A percentile compares a stretch with the other conserved stretches of the same genome.
Conservation (phyloP, 2,329 filamentous ascomycete genomes). For the Xylariaceae sp. region DNA sequence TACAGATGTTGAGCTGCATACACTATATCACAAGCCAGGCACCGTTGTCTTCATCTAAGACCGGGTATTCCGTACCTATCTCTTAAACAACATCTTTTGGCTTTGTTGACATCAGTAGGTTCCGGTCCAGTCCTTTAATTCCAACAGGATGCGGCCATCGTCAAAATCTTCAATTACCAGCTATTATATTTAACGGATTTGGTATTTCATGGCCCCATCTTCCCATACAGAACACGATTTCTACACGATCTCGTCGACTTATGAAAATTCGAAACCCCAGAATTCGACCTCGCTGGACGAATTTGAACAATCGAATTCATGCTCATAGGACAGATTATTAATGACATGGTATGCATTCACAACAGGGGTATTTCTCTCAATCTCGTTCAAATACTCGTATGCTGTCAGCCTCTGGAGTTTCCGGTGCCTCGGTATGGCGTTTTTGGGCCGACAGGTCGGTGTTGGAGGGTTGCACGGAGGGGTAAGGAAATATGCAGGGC, state of each 20-base stretch:
- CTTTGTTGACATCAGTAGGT: neutral
- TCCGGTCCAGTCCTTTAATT: neutral
- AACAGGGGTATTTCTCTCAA: neutral
- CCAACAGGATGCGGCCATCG: neutral
- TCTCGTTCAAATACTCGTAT: neutral
- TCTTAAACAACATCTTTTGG: neutral
- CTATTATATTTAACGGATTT: neutral
- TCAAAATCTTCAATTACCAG: neutral
- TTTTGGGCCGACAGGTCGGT: neutral
- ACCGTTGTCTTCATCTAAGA: neutral
- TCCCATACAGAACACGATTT: too few species aligned
- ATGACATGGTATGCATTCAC: neutral
- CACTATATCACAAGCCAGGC: neutral
- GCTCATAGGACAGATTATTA: neutral
- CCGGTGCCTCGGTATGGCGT: neutral
- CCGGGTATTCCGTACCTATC: neutral
- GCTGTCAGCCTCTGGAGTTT: neutral
- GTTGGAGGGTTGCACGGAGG: neutral
- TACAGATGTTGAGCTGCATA: neutral
- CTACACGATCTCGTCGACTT: too few species aligned
- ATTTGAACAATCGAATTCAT: too few species aligned
- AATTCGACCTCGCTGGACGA: too few species aligned
- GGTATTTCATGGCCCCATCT: too few species aligned
- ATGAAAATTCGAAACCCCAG: too few species aligned
- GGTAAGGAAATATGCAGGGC: neutral